Conservation (phyloP, 306 rosid genomes). For the Fragaria nilgerrensis region DNA sequence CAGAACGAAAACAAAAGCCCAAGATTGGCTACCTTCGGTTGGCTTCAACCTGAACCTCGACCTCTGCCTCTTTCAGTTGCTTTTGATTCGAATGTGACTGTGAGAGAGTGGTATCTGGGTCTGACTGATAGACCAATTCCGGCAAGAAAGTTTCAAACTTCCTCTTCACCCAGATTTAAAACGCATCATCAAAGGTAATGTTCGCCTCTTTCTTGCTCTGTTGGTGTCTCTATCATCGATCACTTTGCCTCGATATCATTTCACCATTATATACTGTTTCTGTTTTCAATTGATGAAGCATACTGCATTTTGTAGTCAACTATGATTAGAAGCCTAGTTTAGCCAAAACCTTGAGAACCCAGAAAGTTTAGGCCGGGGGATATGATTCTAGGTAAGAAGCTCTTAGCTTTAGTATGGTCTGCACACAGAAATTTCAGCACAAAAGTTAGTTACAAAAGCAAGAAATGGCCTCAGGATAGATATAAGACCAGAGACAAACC, state of each 20-base stretch:
- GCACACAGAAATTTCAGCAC: slow-evolving; percentile 33
- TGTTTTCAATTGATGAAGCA: neutral
- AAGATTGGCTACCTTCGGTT: neutral
- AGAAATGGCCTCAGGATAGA: neutral
- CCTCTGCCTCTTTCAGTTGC: neutral
- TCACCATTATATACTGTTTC: neutral
- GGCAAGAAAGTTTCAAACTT: neutral
- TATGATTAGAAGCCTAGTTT: neutral
- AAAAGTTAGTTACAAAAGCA: slow-evolving; percentile 9
- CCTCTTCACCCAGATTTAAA: neutral
- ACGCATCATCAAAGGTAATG: slow-evolving; percentile 4
- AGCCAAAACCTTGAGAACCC: slow-evolving; percentile 4
- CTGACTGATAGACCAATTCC: neutral
- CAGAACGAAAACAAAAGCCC: neutral
- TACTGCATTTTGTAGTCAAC: neutral
- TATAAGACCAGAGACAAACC: neutral
- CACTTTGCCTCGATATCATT: neutral
- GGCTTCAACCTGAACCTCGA: neutral
- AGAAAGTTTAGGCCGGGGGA: neutral
- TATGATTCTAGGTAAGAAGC: slow-evolving; percentile 12
- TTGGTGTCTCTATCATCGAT: neutral
- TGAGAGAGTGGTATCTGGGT: neutral
- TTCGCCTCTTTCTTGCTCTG: neutral
- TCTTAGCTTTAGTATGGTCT: slow-evolving; percentile 15
- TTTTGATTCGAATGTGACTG: neutral